Percentiles rank a stretch among this genome's conserved stretches.
Conservation (phyloP, 352 stramenopile species). For the Phytophthora sp. region DNA sequence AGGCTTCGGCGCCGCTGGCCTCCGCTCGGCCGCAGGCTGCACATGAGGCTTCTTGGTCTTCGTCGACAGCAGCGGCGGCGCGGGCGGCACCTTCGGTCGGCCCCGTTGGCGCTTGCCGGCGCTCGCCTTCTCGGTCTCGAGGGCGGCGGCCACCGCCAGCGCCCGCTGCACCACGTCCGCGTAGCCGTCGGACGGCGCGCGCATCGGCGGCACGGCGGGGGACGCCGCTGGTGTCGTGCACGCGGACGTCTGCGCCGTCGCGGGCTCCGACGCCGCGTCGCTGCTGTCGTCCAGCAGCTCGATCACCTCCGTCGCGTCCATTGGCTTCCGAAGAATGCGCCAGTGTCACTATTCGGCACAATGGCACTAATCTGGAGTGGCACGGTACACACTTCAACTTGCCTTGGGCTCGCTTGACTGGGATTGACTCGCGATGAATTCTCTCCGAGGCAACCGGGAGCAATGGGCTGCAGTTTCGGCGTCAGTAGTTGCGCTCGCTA, state of each 20-base stretch:
- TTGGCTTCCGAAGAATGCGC: too few species aligned
- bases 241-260: conserved; percentile 7
- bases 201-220: neutral
- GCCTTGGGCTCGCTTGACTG: neutral
- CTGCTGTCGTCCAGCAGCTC: conserved; percentile 41
- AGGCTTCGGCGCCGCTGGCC: neutral
- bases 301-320: conserved; percentile 27
- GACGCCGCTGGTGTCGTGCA: conserved; percentile 2
- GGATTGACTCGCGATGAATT: neutral
- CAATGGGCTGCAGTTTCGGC: neutral
- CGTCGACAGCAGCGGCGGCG: conserved; percentile 13
- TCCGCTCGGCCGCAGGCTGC: neutral
- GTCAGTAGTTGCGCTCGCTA: neutral
- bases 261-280: conserved; percentile 24
- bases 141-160: conserved; percentile 34
- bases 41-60: conserved; percentile 13
- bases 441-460: neutral
- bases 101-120: conserved; percentile 1
- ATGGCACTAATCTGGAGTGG: neutral
- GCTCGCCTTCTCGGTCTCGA: conserved; percentile 1
- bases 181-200: conserved; percentile 25
- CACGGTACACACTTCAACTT: conserved; percentile 3
- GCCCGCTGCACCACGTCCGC: conserved; percentile 32
- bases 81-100: neutral
- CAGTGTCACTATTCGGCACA: too few species aligned